Percentiles rank a stretch among this genome's conserved stretches.
Conservation (phyloP, 1,284 basidiomycete genomes). For the Austroboletus novae-zelandiae region DNA sequence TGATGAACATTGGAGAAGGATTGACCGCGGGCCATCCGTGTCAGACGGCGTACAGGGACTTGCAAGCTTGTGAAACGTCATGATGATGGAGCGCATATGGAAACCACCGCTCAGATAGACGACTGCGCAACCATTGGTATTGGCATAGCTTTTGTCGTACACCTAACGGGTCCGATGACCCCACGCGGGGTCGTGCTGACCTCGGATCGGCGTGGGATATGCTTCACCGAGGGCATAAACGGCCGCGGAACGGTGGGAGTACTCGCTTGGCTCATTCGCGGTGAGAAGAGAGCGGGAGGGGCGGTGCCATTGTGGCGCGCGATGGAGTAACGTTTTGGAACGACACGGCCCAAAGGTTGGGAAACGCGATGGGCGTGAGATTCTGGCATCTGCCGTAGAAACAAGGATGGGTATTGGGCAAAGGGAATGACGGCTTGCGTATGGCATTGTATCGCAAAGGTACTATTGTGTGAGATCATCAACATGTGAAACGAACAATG, state of each 20-base stretch:
- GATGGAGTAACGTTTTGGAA: not conserved
- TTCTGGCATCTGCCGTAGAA: not conserved
- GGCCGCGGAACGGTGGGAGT: not conserved
- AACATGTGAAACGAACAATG: slow-evolving; percentile 11
- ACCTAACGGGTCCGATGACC: not conserved
- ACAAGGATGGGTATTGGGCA: not conserved
- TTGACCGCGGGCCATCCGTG: not conserved
- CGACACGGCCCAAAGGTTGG: slow-evolving; percentile 1
- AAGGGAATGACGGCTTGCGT: not conserved
- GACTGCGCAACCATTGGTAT: not conserved
- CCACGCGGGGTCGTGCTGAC: not conserved
- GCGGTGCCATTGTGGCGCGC: not conserved
- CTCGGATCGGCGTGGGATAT: not conserved
- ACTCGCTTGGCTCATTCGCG: not conserved
- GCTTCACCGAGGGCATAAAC: not conserved
- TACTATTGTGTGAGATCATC: not conserved
- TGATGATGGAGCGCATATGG: not conserved
- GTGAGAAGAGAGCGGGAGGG: not conserved
- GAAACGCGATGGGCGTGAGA: not conserved
- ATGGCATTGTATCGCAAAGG: too few relatives aligned
- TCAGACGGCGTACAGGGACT: not conserved
- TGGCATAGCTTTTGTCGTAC: not conserved
- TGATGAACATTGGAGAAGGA: too few relatives aligned
- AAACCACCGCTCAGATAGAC: not conserved
- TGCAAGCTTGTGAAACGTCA: not conserved